These are phyloP conservation scores for Aspergillus floridensis DNA, from an alignment of 2,329 filamentous ascomycete species.

Conservation along the genomic window DNA sequence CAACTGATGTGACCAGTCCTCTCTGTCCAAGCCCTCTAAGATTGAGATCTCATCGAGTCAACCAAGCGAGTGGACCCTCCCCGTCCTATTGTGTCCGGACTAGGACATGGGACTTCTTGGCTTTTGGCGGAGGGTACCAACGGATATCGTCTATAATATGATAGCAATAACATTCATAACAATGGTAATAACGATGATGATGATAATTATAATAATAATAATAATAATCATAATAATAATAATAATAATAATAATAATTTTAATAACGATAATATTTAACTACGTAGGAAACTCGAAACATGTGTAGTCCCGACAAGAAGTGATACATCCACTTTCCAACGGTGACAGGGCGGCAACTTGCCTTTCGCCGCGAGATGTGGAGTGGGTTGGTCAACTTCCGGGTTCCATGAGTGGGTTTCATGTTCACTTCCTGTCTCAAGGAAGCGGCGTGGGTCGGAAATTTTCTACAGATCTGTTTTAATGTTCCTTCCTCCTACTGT, in stretches of 20 bases:
- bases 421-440: not conserved
- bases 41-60: not conserved
- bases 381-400: not conserved
- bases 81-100: not conserved
- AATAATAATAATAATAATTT: no score
- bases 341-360: conserved; percentile 11
- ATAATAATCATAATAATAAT: no score
- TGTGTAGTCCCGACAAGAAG: not conserved
- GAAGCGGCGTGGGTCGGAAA: not conserved
- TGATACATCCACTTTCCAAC: conserved; percentile 18
- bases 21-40: not conserved
- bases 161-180: no score
- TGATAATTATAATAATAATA: no score
- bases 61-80: not conserved
- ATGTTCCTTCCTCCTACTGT: not conserved
- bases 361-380: conserved; percentile 13
- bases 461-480: not conserved
- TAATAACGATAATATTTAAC: no score
- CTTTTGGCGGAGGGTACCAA: no score
- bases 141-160: no score
- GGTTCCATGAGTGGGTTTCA: conserved; percentile 21
- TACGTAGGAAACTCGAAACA: no score
- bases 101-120: no score
- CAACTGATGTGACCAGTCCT: not conserved
- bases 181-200: no score